Conservation (phyloP, 805 yeast genomes). For the Yarrowia sp. region DNA sequence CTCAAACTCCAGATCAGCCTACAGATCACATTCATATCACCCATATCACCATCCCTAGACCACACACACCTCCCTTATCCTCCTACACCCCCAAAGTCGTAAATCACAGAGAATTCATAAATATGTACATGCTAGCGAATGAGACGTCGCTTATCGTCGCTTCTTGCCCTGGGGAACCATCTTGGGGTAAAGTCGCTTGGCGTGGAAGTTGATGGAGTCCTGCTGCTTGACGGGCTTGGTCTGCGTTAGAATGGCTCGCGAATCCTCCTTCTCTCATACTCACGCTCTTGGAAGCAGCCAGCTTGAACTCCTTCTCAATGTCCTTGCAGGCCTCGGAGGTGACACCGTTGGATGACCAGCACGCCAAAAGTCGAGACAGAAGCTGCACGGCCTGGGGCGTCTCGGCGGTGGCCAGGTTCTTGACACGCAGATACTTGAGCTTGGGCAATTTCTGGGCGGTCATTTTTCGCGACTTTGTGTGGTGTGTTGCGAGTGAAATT, state of each 20-base stretch:
- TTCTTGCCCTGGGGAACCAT: slow-evolving; percentile 46
- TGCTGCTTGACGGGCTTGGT: slow-evolving; percentile 34
- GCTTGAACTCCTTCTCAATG: slow-evolving; percentile 66
- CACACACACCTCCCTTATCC: too few species aligned
- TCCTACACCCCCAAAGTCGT: too few species aligned
- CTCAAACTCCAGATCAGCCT: too few species aligned
- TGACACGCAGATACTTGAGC: slow-evolving; percentile 68
- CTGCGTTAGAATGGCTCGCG: slow-evolving; percentile 24
- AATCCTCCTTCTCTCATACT: slow-evolving; percentile 28
- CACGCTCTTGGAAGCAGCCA: slow-evolving; percentile 58
- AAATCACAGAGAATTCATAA: slow-evolving; percentile 11
- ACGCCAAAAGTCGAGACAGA: slow-evolving; percentile 81
- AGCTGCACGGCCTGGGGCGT: slow-evolving; percentile 72
- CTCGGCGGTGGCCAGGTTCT: slow-evolving; percentile 56
- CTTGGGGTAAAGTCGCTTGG: slow-evolving; percentile 50
- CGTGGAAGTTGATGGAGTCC: slow-evolving; percentile 53
- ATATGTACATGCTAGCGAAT: slow-evolving; percentile 18
- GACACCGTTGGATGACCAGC: slow-evolving; percentile 96
- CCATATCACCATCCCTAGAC: too few species aligned
- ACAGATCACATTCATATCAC: too few species aligned
- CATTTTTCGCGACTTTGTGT: neutral
- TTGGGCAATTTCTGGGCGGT: slow-evolving; percentile 51
- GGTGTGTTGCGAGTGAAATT: neutral
- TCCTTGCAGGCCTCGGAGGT: slow-evolving; percentile 64
- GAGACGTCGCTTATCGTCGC: slow-evolving; percentile 41